Evolutionary conservation across 176 grass and related monocot genomes (phyloP).

Genomic region (Cymbopogon citratus): DNA sequence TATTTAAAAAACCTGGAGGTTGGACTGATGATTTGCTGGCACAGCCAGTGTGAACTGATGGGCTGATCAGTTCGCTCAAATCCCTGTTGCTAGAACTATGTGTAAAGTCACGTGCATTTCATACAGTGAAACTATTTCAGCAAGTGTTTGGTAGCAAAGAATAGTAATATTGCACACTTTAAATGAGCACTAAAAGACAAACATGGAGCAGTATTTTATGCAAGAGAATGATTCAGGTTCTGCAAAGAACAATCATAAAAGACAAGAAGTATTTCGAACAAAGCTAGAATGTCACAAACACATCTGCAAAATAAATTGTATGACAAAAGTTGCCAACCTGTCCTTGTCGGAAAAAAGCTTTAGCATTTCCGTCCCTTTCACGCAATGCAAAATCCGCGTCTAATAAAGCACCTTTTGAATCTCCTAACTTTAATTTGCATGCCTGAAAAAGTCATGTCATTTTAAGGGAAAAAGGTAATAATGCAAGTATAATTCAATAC

Average conservation of each 20-base stretch:
- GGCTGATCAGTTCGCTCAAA: not conserved
- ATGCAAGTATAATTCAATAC: not conserved
- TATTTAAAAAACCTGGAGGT: not conserved
- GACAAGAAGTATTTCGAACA: not conserved
- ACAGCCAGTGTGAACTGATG: not conserved
- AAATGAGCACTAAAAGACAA: not conserved
- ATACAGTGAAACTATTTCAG: not conserved
- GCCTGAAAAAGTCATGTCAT: conserved; percentile 40
- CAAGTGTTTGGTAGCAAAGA: not conserved
- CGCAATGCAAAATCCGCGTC: conserved; percentile 97
- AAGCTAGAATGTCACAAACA: conserved; percentile 16
- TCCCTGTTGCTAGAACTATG: not conserved
- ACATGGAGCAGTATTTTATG: not conserved
- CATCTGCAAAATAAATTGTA: not conserved
- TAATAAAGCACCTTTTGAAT: conserved; percentile 80
- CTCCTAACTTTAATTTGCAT: conserved; percentile 95
- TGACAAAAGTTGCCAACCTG: conserved; percentile 59
- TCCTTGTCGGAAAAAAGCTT: conserved; percentile 97
- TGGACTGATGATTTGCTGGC: not conserved
- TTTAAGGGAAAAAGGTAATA: conserved; percentile 21
- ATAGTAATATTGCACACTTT: not conserved
- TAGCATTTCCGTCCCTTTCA: conserved; percentile 94
- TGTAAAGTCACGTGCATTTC: not conserved
- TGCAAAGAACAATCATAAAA: not conserved
- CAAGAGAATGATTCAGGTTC: not conserved